These are phyloP conservation scores for Penicillium flavigenum DNA, from an alignment of 495 filamentous ascomycete species.

Conservation along the genomic window DNA sequence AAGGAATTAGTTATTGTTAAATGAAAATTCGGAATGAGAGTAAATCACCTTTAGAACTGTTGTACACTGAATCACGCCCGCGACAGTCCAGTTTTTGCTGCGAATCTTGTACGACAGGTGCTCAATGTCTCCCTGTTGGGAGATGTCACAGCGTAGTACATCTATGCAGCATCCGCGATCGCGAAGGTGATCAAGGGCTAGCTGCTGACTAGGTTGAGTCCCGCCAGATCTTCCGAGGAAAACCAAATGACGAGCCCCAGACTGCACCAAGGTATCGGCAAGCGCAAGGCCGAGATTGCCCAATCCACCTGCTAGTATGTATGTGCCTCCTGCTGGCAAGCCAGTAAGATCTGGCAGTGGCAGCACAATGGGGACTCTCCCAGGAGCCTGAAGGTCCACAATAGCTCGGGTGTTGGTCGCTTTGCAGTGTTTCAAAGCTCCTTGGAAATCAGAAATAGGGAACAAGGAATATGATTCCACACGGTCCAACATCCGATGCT, in stretches of 20 bases:
- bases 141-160: constrained; percentile 34
- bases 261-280: constrained; percentile 34
- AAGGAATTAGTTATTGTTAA: background rate
- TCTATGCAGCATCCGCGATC: constrained; percentile 24
- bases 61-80: constrained; percentile 36
- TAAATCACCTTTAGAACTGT: constrained; percentile 28
- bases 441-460: constrained; percentile 17
- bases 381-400: constrained; percentile 19
- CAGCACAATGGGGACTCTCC: constrained; percentile 23
- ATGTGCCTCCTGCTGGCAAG: constrained; percentile 23
- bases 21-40: background rate
- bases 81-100: constrained; percentile 24
- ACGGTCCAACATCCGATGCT: constrained; percentile 14
- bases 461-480: constrained; percentile 20
- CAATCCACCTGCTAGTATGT: constrained; percentile 36
- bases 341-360: constrained; percentile 15
- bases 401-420: constrained; percentile 14
- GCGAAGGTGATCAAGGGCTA: constrained; percentile 24
- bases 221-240: constrained; percentile 37
- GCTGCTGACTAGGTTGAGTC: constrained; percentile 14
- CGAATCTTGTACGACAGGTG: constrained; percentile 15
- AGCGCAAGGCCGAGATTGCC: constrained; percentile 38
- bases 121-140: constrained; percentile 26
- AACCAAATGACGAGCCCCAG: constrained; percentile 37
- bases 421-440: constrained; percentile 16